Evolutionary conservation across 345 rosid genomes (phyloP), one percentile per base, ranked within the genome.

Genomic region (Camelina sativa): DNA sequence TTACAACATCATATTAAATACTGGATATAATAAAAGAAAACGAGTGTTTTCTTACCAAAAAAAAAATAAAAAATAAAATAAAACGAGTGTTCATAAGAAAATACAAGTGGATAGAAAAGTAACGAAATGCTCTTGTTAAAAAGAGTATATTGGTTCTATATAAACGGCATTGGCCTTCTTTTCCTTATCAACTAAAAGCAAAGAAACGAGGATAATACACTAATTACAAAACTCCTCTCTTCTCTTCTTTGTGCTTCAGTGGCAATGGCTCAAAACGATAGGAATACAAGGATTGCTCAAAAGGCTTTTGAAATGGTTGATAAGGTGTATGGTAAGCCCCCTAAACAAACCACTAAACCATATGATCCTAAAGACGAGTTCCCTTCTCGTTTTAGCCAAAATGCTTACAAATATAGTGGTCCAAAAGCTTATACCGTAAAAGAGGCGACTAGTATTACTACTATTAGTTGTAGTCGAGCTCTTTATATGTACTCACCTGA

Each of bases 291-390:
- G 28, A 13, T 60, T 2, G 55, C 73, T 34, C 68, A 75, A 54
- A 63, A 69, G 55, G 71, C 60, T 17, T 76, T 69, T 44, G 80
- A 62, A 61, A 62, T 76, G 71, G 71, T 69, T 28, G 74, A 68
- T 41, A 41, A 61, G 52, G 46, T 67, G 8, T 41, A 30, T 28
- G 79, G 74, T 68, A 68, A 61, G 56, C 13, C 73, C 37, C 61
- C 22, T 0, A 62, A 65, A 25, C 16, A 5, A 57, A 64, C 17
- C 38, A 41, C 53, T 37, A 22, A 32, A 16, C 62, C 46, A 62
- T 52, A 76, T 62, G 56, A 34, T 22, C 59, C 70, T 23, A 53
- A 62, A 53, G 65, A 68, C 22, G 79, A 68, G 41, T 52, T 30
- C 32, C 8, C 70, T 68, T 69, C 74, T 67, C 66, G 58, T 35